Evolutionary conservation across 2,329 filamentous ascomycete genomes (phyloP).

Genomic region (Trichoderma guizhouense): DNA sequence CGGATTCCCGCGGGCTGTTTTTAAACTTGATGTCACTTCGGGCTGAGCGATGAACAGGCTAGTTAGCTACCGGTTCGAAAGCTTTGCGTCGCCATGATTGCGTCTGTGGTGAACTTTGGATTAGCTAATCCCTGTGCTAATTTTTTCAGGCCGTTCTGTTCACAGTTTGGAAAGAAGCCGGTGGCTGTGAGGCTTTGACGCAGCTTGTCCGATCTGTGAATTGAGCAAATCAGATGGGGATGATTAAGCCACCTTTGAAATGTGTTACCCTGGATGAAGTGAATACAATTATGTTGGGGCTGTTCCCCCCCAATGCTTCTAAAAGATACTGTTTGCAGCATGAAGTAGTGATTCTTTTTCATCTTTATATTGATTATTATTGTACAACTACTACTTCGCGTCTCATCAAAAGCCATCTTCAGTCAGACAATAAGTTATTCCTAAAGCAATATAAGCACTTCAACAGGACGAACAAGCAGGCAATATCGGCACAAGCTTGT

Average conservation of each 20-base stretch:
- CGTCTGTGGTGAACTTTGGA: not conserved
- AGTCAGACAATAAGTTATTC: not conserved
- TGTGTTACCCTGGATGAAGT: not conserved
- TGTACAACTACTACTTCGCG: not conserved
- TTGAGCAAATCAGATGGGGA: not conserved
- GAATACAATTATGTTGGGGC: not conserved
- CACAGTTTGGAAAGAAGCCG: not conserved
- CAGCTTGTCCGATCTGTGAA: not conserved
- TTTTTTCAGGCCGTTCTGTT: not conserved
- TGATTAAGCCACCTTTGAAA: not conserved
- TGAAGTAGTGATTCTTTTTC: not conserved
- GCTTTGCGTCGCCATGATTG: not conserved
- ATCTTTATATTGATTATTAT: not conserved
- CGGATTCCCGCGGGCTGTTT: not conserved
- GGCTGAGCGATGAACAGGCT: not conserved
- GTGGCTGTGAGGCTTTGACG: not conserved
- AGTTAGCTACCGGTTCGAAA: not conserved
- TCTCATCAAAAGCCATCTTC: not conserved
- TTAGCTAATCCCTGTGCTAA: not conserved
- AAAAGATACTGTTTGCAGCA: not conserved
- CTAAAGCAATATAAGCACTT: not conserved
- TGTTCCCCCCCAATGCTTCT: not conserved
- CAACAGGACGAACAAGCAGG: not conserved
- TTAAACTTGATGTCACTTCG: not conserved
- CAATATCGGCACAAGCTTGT: not conserved